Percentiles rank a stretch among this genome's conserved stretches.
These are phyloP conservation scores for Trichothecium sympodiale DNA, from an alignment of 2,329 filamentous ascomycete species.

Conservation along the genomic window DNA sequence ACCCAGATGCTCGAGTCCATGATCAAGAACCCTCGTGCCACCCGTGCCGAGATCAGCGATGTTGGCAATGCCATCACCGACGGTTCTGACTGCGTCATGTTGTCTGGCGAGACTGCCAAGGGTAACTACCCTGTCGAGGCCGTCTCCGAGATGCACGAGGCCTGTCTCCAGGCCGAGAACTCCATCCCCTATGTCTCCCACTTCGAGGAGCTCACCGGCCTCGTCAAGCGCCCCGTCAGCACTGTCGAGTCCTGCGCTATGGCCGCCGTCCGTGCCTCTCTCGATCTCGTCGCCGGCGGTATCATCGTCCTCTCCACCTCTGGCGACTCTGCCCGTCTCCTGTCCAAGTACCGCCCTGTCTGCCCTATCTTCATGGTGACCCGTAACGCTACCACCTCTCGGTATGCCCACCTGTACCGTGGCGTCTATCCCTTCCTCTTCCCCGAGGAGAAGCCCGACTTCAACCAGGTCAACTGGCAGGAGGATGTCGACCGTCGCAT, in stretches of 20 bases:
- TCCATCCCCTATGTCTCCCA: constrained; percentile 94
- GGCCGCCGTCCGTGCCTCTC: constrained; percentile 87
- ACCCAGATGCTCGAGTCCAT: constrained; percentile 99
- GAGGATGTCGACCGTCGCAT: constrained; percentile 96
- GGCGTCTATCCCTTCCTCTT: constrained; percentile 98
- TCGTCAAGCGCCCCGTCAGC: constrained; percentile 72
- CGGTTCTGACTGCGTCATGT: constrained; percentile 98
- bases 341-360: constrained; percentile 97
- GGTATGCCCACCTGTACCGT: constrained; percentile 92
- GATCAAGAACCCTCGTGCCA: constrained; percentile 99
- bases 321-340: constrained; percentile 83
- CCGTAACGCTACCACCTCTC: constrained; percentile 68
- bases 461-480: constrained; percentile 88
- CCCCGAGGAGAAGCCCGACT: constrained; percentile 88
- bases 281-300: constrained; percentile 92
- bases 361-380: constrained; percentile 99
- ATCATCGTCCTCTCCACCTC: constrained; percentile 96
- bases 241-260: constrained; percentile 93
- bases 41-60: constrained; percentile 95
- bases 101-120: constrained; percentile 98
- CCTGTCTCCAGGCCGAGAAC: constrained; percentile 92
- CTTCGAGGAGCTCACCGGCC: constrained; percentile 85
- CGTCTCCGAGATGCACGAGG: constrained; percentile 96
- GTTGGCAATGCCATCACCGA: constrained; percentile 97
- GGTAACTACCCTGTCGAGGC: constrained; percentile 87